These are phyloP conservation scores for Leccinum boreale DNA, from an alignment of 768 basidiomycete species.

Conservation along the genomic window DNA sequence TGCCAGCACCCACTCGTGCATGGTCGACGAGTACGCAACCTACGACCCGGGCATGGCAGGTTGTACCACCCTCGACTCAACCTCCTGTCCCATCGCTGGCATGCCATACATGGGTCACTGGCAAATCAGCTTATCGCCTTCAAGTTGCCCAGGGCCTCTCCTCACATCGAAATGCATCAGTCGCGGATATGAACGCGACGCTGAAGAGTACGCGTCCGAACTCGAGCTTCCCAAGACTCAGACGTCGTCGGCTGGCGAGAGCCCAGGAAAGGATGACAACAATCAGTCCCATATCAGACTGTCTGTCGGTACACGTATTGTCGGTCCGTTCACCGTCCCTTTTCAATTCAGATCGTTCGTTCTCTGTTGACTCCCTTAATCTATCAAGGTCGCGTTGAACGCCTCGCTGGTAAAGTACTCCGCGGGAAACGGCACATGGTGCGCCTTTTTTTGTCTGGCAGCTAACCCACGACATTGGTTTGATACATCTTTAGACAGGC, in stretches of 20 bases:
- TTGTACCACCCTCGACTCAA: not conserved
- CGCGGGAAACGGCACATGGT: slow-evolving; percentile 18
- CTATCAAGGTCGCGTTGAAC: slow-evolving; percentile 15
- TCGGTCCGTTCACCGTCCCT: slow-evolving; percentile 3
- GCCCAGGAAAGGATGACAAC: not conserved
- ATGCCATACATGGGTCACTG: not conserved
- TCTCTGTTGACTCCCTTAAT: not conserved
- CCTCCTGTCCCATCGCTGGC: slow-evolving; percentile 12
- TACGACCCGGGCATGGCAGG: slow-evolving; percentile 26
- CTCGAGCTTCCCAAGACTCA: not conserved
- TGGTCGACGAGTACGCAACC: slow-evolving; percentile 13
- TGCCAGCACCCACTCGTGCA: not conserved
- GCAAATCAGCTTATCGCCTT: not conserved
- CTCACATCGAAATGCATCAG: not conserved
- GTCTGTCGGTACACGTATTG: not conserved
- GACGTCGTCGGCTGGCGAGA: not conserved
- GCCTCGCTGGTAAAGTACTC: slow-evolving; percentile 16
- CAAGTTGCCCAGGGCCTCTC: not conserved
- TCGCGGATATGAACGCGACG: slow-evolving; percentile 22
- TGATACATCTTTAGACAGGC: not conserved
- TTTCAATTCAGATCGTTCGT: not conserved
- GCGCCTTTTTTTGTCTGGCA: not conserved
- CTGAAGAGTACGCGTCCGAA: slow-evolving; percentile 10
- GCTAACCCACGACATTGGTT: not conserved
- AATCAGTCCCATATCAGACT: not conserved